Percentiles rank a stretch among this genome's conserved stretches.
Conservation (phyloP, 148 eudicot genomes). For the Cornus controversa region DNA sequence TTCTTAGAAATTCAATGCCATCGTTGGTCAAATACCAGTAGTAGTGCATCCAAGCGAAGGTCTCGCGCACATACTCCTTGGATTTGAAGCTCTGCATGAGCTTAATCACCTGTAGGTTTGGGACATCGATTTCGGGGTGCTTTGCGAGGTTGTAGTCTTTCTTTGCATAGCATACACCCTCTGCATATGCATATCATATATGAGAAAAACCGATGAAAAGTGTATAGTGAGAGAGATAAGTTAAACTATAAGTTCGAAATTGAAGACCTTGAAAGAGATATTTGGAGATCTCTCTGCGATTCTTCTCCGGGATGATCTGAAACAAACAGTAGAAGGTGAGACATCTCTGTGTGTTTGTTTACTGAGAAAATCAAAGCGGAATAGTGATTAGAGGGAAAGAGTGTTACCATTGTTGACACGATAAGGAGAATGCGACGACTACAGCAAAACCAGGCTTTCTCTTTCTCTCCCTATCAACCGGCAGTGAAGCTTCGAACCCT, state of each 20-base stretch:
- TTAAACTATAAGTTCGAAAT: neutral
- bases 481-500: neutral
- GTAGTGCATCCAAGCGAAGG: constrained; percentile 96
- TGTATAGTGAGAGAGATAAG: neutral
- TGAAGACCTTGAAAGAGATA: constrained; percentile 78
- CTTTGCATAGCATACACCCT: constrained; percentile 34
- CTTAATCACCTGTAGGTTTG: constrained; percentile 33
- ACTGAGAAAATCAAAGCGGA: neutral
- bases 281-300: constrained; percentile 75
- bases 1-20: constrained; percentile 88
- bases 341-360: neutral
- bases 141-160: constrained; percentile 31
- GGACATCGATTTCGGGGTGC: constrained; percentile 37
- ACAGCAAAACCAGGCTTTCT: neutral
- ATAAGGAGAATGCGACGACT: neutral
- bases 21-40: constrained; percentile 89
- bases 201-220: neutral
- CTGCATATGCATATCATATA: constrained; percentile 6
- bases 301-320: constrained; percentile 85
- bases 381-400: neutral
- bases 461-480: neutral
- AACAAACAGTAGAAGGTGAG: neutral
- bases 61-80: constrained; percentile 81
- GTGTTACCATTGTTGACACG: constrained; percentile 1
- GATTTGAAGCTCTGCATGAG: constrained; percentile 58